Evolutionary conservation across 257 asterid species (phyloP), one percentile per base, ranked within the genome.

Genomic region (Primulina huaijiensis): DNA sequence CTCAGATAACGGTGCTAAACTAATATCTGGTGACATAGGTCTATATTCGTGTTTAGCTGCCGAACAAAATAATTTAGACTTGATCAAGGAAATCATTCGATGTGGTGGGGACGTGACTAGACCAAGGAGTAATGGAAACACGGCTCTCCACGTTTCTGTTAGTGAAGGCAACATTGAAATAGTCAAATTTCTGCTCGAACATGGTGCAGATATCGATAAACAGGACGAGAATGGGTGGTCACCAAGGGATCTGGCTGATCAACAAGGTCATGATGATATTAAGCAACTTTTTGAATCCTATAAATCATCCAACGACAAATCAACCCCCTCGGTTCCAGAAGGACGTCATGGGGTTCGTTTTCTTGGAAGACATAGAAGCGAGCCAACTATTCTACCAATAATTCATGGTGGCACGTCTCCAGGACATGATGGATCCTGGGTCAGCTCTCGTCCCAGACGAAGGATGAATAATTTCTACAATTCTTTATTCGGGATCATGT

Each of bases 401-500:
- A 76, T 33, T 55, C 81, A 38, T 19, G 78, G 66, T 0, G 70
- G 69, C 72, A 35, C 79, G 1, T 77, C 69, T 63, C 70, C 78
- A 33, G 71, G 64, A 7, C 21, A 76, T 0, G 89, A 77, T 55
- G 84, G 84, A 16, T 68, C 82, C 25, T 83, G 84, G 86, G 86
- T 86, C 0, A 59, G 78, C 50, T 73, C 90, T 35, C 84, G 86
- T 20, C 81, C 82, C 1, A 81, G 90, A 68, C 86, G 93, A 3
- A 84, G 84, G 82, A 71, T 79, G 23, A 85, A 74, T 57, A 83
- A 83, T 62, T 89, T 84, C 69, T 76, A 82, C 50, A 91, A 91
- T 72, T 91, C 97, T 68, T 79, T 91, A 19, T 89, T 89, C 20
- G 97, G 97, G 76, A 85, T 91, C 30, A 86, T 89, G 92, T 84